Evolutionary conservation across 177 flowering plant species (phyloP).

Genomic region (Vitis hybrid): DNA sequence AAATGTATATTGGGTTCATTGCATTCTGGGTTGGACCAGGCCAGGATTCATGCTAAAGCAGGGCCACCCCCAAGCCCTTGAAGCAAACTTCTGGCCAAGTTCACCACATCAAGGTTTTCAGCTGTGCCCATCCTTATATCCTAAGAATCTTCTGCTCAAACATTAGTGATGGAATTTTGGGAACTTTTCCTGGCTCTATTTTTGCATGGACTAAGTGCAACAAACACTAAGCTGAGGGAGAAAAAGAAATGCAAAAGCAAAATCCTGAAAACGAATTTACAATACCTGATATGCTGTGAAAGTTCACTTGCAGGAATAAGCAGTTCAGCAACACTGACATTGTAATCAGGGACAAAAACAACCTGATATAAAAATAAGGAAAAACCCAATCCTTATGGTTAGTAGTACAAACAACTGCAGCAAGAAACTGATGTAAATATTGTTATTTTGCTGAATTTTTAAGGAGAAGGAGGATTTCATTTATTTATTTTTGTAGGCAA

Average conservation of each 20-base stretch:
- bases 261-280: not conserved
- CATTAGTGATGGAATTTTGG: not conserved
- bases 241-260: not conserved
- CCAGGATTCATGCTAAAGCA: too few species aligned
- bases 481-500: too few species aligned
- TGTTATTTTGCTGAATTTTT: too few species aligned
- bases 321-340: slow-evolving; percentile 92
- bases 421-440: too few species aligned
- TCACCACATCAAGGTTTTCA: too few species aligned
- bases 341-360: slow-evolving; percentile 89
- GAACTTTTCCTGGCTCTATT: not conserved
- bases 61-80: too few species aligned
- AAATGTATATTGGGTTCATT: too few species aligned
- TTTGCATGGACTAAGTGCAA: not conserved
- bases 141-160: not conserved
- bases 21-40: too few species aligned
- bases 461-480: too few species aligned
- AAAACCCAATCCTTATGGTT: not conserved
- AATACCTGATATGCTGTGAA: slow-evolving; percentile 95
- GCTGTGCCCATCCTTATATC: not conserved
- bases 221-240: not conserved
- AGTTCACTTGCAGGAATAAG: slow-evolving; percentile 96
- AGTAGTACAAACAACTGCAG: too few species aligned
- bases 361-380: slow-evolving; percentile 41
- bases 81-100: too few species aligned